These are phyloP conservation scores for Pythium aristosporum DNA, from an alignment of 352 stramenopile species.

Conservation along the genomic window DNA sequence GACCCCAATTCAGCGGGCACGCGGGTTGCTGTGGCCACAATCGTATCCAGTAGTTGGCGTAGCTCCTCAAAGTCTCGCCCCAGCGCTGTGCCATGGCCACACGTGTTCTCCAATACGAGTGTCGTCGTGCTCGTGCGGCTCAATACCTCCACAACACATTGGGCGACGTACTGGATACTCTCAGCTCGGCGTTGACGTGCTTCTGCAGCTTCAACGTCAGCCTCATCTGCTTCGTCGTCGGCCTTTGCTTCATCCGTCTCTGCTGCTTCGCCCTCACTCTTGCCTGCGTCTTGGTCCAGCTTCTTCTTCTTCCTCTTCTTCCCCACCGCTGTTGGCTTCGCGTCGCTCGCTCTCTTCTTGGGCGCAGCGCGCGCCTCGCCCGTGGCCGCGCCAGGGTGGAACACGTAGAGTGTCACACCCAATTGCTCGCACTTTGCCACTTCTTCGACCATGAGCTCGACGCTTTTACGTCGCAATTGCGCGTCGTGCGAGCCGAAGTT, in stretches of 20 bases:
- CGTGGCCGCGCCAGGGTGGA: slow-evolving; percentile 42
- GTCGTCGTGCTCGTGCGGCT: slow-evolving; percentile 23
- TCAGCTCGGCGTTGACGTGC: slow-evolving; percentile 1
- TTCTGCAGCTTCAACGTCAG: not conserved
- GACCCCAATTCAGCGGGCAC: not conserved
- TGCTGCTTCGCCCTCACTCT: slow-evolving; percentile 3
- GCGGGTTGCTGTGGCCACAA: not conserved
- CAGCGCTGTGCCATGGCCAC: slow-evolving; percentile 36
- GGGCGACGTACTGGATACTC: slow-evolving; percentile 33
- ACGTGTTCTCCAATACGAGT: slow-evolving; percentile 45
- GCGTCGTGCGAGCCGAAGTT: slow-evolving; percentile 42
- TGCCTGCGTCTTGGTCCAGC: not conserved
- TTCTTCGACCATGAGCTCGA: slow-evolving; percentile 42
- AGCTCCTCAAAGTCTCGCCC: slow-evolving; percentile 36
- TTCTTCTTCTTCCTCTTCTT: not conserved
- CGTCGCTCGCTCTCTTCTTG: not conserved
- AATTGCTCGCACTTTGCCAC: slow-evolving; percentile 39
- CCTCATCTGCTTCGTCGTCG: slow-evolving; percentile 3
- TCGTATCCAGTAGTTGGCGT: slow-evolving; percentile 30
- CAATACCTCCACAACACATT: slow-evolving; percentile 35
- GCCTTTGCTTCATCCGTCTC: slow-evolving; percentile 4
- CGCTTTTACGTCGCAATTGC: slow-evolving; percentile 32
- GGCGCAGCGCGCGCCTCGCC: not conserved
- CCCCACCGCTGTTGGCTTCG: not conserved
- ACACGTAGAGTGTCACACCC: slow-evolving; percentile 39